Percentiles rank a stretch among this genome's conserved stretches.
These are phyloP conservation scores for Lepidium sativum DNA, from an alignment of 345 rosid species.

Conservation along the genomic window DNA sequence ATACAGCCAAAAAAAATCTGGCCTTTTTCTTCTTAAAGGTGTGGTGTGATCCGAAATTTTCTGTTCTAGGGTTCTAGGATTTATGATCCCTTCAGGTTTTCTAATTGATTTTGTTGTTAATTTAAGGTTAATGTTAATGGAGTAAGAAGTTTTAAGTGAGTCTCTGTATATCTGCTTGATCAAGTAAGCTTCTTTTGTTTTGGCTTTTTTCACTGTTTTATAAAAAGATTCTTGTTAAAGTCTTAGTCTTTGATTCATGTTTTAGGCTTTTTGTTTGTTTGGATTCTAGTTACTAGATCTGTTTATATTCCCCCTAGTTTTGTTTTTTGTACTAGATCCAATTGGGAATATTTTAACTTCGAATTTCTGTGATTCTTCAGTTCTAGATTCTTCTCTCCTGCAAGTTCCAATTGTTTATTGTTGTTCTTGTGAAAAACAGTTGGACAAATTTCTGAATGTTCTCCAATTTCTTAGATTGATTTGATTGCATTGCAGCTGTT, in stretches of 20 bases:
- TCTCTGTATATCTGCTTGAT: conserved; percentile 9
- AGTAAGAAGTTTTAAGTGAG: conserved; percentile 10
- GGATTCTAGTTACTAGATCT: conserved; percentile 20
- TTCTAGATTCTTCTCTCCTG: conserved; percentile 15
- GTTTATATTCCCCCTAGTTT: conserved; percentile 11
- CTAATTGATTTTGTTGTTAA: background rate
- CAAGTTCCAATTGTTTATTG: conserved; percentile 26
- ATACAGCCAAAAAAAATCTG: background rate
- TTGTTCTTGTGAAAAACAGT: conserved; percentile 3
- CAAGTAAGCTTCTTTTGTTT: conserved; percentile 15
- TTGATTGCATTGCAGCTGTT: conserved; percentile 31
- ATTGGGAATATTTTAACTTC: conserved; percentile 5
- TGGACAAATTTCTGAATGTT: background rate
- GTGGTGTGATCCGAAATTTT: background rate
- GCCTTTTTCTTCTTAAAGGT: background rate
- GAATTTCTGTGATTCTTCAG: background rate
- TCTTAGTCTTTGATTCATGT: conserved; percentile 12
- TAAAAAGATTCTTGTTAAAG: conserved; percentile 6
- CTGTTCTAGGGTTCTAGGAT: background rate
- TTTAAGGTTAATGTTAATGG: conserved; percentile 11
- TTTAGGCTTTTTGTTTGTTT: conserved; percentile 8
- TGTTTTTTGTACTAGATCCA: conserved; percentile 8
- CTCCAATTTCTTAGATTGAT: conserved; percentile 5
- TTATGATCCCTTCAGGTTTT: background rate
- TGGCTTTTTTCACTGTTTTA: conserved; percentile 1